A percentile compares a stretch with the other conserved stretches of the same genome.
Evolutionary conservation across 2,329 filamentous ascomycete genomes (phyloP).

Genomic region (Lasiodiplodia theobromae): DNA sequence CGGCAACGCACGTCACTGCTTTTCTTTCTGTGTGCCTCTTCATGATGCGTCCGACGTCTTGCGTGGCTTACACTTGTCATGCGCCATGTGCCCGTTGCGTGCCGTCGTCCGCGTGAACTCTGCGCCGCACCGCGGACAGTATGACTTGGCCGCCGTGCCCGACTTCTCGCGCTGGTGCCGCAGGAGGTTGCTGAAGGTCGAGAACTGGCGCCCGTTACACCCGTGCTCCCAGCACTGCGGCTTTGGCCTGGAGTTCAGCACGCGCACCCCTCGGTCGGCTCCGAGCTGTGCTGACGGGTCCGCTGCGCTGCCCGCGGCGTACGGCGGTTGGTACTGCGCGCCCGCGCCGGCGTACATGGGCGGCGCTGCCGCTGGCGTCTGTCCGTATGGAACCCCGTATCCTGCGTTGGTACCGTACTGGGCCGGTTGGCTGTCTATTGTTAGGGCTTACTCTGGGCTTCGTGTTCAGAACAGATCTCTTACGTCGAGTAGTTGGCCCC

Average conservation of each 20-base stretch:
- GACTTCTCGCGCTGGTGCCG: slow-evolving; percentile 95
- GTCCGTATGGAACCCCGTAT: slow-evolving; percentile 40
- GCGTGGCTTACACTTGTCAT: slow-evolving; percentile 91
- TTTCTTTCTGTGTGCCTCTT: slow-evolving; percentile 8
- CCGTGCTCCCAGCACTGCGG: slow-evolving; percentile 97
- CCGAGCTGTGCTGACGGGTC: slow-evolving; percentile 34
- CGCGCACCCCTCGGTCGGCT: slow-evolving; percentile 61
- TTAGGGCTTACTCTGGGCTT: slow-evolving; percentile 8
- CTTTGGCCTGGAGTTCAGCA: slow-evolving; percentile 82
- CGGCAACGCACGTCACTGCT: background rate
- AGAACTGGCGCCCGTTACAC: slow-evolving; percentile 94
- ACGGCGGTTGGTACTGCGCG: slow-evolving; percentile 41
- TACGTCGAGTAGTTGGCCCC: slow-evolving; percentile 44
- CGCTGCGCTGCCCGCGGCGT: slow-evolving; percentile 38
- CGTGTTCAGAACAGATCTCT: slow-evolving; percentile 15
- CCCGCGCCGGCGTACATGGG: slow-evolving; percentile 46
- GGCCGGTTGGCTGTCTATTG: slow-evolving; percentile 37
- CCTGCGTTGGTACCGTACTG: slow-evolving; percentile 41
- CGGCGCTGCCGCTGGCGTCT: slow-evolving; percentile 37
- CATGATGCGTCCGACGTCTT: slow-evolving; percentile 52
- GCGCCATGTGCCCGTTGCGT: slow-evolving; percentile 82
- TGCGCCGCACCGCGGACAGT: slow-evolving; percentile 88
- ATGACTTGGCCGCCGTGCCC: slow-evolving; percentile 85
- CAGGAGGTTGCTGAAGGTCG: slow-evolving; percentile 92
- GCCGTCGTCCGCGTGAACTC: slow-evolving; percentile 91